Evolutionary conservation across 768 basidiomycete genomes (phyloP).

Genomic region (Mycena pura): DNA sequence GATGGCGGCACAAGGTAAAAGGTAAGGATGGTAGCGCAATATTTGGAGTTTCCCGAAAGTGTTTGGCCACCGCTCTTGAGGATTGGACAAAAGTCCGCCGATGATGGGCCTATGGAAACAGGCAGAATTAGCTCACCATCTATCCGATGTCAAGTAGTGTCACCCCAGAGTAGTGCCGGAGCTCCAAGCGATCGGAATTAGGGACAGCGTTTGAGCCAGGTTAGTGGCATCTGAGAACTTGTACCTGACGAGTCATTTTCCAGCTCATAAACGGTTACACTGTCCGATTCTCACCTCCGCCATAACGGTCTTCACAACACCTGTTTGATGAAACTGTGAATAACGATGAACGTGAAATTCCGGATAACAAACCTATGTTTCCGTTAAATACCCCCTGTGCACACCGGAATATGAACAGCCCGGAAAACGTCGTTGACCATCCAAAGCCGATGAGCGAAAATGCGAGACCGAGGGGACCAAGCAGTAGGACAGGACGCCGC

Average conservation of each 20-base stretch:
- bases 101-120: slow-evolving; percentile 24
- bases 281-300: slow-evolving; percentile 29
- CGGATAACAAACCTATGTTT: slow-evolving; percentile 20
- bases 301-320: slow-evolving; percentile 38
- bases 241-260: background rate
- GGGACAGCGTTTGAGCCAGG: slow-evolving; percentile 26
- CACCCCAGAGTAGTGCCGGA: slow-evolving; percentile 28
- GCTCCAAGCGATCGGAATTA: slow-evolving; percentile 29
- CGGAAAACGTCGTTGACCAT: slow-evolving; percentile 33
- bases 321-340: background rate
- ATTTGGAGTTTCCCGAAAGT: slow-evolving; percentile 30
- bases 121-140: background rate
- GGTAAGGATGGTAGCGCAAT: slow-evolving; percentile 37
- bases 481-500: slow-evolving; percentile 37
- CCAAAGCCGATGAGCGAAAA: slow-evolving; percentile 39
- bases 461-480: slow-evolving; percentile 37
- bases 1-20: slow-evolving; percentile 37
- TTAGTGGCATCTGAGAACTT: slow-evolving; percentile 29
- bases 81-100: slow-evolving; percentile 35
- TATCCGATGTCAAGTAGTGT: background rate
- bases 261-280: background rate
- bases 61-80: slow-evolving; percentile 31
- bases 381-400: slow-evolving; percentile 39
- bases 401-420: slow-evolving; percentile 32
- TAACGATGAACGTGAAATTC: background rate